These are phyloP conservation scores for Aspergillus brasiliensis DNA, from an alignment of 2,329 filamentous ascomycete species.

Conservation along the genomic window DNA sequence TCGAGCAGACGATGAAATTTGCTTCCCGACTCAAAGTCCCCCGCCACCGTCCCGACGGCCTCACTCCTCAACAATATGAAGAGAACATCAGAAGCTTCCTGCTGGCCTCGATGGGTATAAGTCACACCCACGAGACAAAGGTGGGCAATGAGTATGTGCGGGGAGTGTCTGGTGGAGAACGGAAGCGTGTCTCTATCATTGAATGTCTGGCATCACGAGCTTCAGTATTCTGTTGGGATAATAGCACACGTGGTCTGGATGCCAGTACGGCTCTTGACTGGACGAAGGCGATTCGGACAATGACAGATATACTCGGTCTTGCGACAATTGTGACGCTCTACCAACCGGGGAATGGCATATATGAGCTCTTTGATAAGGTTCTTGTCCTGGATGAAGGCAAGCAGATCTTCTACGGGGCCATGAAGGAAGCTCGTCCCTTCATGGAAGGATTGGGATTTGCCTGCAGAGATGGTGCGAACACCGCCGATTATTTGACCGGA, in stretches of 20 bases:
- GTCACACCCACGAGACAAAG: slow-evolving; percentile 81
- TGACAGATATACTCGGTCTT: slow-evolving; percentile 81
- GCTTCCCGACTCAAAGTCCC: slow-evolving; percentile 84
- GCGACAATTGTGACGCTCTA: slow-evolving; percentile 86
- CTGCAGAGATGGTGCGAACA: slow-evolving; percentile 74
- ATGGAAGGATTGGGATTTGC: slow-evolving; percentile 77
- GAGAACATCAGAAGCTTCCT: slow-evolving; percentile 72
- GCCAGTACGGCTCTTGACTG: slow-evolving; percentile 69
- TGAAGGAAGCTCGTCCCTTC: slow-evolving; percentile 67
- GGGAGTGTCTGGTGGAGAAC: slow-evolving; percentile 77
- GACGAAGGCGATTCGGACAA: slow-evolving; percentile 69
- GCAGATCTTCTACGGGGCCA: slow-evolving; percentile 75
- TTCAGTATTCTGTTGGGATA: slow-evolving; percentile 74
- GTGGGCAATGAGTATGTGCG: slow-evolving; percentile 81
- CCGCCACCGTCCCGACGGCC: slow-evolving; percentile 72
- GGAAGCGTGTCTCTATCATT: slow-evolving; percentile 78
- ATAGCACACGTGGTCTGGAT: slow-evolving; percentile 70
- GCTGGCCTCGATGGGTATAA: slow-evolving; percentile 91
- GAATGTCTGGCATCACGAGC: slow-evolving; percentile 79
- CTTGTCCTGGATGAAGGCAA: slow-evolving; percentile 75
- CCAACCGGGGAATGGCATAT: slow-evolving; percentile 81
- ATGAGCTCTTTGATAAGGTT: slow-evolving; percentile 79
- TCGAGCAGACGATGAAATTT: slow-evolving; percentile 83
- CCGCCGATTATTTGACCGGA: slow-evolving; percentile 77
- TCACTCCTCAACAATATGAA: slow-evolving; percentile 73